Evolutionary conservation across 805 yeast species (phyloP), one percentile per base, ranked within the genome.

Genomic region (Zygosaccharomyces lentus): DNA sequence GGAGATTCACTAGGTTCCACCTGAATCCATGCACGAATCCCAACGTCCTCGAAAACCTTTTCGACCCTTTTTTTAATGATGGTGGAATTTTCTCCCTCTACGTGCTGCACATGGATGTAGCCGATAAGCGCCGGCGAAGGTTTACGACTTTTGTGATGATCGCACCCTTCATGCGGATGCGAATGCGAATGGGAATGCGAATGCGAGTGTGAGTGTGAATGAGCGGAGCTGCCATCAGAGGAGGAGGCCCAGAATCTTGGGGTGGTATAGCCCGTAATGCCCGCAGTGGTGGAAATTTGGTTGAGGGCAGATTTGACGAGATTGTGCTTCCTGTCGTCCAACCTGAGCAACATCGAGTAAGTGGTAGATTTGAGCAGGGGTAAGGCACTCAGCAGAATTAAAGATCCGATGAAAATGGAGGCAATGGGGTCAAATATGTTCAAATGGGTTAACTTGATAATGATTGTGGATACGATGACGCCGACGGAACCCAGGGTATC

Each of bases 401-500:
- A 71, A 4, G 77, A 65, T 0, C 96, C 96, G 49, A 93, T 91
- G 55, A 90, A 73, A 3, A 93, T 73, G 1, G 98, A 90, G 0
- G 97, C 95, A 16, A 93, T 66, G 1, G 99, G 97, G 61, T 93
- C 99, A 60, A 91, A 84, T 1, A 96, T 83, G 45, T 81, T 77
- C 13, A 80, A 78, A 8, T 76, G 67, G 63, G 85, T 82, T 27
- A 80, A 57, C 48, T 82, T 79, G 7, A 91, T 85, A 32, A 93
- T 67, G 4, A 88, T 45, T 0, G 99, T 91, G 0, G 97, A 89
- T 1, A 88, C 65, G n/a, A 93, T 90, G 13, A 95, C 99, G 6
- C 98, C 98, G 0, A 90, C 95, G 0, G 98, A 91, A 0, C 99
- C 99, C 34, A 93, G 70, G 0, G 98, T 90, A 58, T 93, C 99